Evolutionary conservation across 495 filamentous ascomycete genomes (phyloP).

Genomic region (Aspergillus asperescens): DNA sequence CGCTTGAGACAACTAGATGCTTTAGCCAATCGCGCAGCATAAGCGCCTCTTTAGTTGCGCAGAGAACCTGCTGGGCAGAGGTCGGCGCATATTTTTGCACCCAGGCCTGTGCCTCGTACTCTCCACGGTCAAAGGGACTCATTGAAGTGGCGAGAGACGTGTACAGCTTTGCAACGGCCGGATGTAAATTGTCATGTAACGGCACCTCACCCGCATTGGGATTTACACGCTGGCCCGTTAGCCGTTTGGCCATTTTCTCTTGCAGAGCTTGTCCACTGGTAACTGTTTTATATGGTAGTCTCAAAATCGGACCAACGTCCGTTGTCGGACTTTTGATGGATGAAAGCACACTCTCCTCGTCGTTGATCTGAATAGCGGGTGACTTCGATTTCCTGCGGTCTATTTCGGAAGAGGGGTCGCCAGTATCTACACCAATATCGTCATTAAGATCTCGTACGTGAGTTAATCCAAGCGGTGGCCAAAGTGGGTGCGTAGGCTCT

Average conservation of each 20-base stretch:
- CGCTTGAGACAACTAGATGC: slow-evolving; percentile 63
- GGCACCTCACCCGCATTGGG: not conserved
- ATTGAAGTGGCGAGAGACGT: slow-evolving; percentile 52
- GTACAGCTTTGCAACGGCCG: slow-evolving; percentile 57
- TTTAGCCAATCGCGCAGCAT: slow-evolving; percentile 83
- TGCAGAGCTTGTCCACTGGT: slow-evolving; percentile 34
- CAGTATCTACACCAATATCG: not conserved
- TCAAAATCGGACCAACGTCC: slow-evolving; percentile 14
- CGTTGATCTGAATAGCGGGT: slow-evolving; percentile 25
- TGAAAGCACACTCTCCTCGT: slow-evolving; percentile 33
- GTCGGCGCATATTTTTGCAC: slow-evolving; percentile 79
- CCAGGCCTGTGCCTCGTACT: slow-evolving; percentile 73
- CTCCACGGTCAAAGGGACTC: slow-evolving; percentile 74
- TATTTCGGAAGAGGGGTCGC: not conserved
- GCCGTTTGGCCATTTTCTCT: slow-evolving; percentile 29
- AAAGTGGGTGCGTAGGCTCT: slow-evolving; percentile 57
- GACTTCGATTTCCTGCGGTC: slow-evolving; percentile 38
- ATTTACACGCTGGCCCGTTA: slow-evolving; percentile 20
- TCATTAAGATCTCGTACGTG: slow-evolving; percentile 42
- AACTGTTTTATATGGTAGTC: slow-evolving; percentile 31
- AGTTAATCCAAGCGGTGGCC: slow-evolving; percentile 61
- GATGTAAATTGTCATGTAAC: slow-evolving; percentile 35
- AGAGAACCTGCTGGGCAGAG: slow-evolving; percentile 66
- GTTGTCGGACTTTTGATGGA: not conserved
- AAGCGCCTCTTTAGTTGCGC: slow-evolving; percentile 62